These are phyloP conservation scores for Tausonia pullulans DNA, from an alignment of 1,284 basidiomycete genomes.

Conservation along the genomic window DNA sequence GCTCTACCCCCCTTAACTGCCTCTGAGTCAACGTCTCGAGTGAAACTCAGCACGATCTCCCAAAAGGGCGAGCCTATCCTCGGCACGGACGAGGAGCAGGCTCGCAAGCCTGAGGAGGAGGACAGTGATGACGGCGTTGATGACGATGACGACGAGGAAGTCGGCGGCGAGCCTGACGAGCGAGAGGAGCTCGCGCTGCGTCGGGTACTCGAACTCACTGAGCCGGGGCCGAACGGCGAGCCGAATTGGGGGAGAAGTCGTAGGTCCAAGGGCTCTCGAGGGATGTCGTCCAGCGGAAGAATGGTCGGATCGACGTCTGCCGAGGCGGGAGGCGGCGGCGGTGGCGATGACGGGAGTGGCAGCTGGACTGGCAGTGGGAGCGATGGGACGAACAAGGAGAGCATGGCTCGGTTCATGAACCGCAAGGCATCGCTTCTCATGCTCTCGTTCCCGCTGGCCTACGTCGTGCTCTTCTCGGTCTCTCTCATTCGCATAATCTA, in stretches of 20 bases:
- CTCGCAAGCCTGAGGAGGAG: not conserved
- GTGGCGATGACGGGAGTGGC: not conserved
- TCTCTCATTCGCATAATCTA: slow-evolving; percentile 34
- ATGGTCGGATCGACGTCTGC: no score
- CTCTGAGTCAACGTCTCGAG: no score
- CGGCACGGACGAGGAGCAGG: not conserved
- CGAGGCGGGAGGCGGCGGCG: not conserved
- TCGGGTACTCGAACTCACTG: slow-evolving; percentile 9
- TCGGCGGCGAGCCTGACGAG: not conserved
- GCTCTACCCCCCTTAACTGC: no score
- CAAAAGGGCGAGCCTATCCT: not conserved
- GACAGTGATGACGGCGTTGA: not conserved
- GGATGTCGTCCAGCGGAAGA: not conserved
- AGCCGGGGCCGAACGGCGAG: not conserved
- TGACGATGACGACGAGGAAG: not conserved
- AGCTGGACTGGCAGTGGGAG: slow-evolving; percentile 1
- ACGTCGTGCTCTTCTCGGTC: slow-evolving; percentile 34
- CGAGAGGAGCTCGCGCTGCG: slow-evolving; percentile 1
- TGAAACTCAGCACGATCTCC: no score
- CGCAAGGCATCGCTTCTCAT: slow-evolving; percentile 35
- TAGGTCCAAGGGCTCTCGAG: no score
- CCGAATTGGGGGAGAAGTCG: not conserved
- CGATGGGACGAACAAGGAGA: slow-evolving; percentile 24
- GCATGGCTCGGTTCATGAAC: slow-evolving; percentile 35
- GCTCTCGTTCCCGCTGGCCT: slow-evolving; percentile 31